Evolutionary conservation across 768 basidiomycete species (phyloP).

Genomic region (Collybia mongolica): DNA sequence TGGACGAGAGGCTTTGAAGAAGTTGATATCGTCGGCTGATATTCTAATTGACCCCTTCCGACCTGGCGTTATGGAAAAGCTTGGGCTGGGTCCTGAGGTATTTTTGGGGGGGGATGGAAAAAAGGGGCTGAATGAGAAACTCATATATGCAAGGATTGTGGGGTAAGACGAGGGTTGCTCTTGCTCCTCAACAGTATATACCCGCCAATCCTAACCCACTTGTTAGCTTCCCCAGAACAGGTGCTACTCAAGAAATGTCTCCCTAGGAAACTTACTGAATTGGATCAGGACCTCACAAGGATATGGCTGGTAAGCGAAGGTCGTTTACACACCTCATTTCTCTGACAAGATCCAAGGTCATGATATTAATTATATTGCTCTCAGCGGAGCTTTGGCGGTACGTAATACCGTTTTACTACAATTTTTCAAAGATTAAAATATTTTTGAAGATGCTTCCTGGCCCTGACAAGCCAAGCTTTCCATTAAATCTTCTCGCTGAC

Average conservation of each 20-base stretch:
- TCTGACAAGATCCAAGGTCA: slow-evolving; percentile 48
- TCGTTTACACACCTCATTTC: background rate
- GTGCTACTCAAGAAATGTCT: slow-evolving; percentile 24
- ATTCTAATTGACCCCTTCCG: slow-evolving; percentile 83
- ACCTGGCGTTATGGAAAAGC: slow-evolving; percentile 77
- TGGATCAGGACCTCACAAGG: slow-evolving; percentile 57
- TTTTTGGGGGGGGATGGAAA: slow-evolving; percentile 51
- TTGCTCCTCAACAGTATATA: background rate
- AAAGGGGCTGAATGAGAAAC: slow-evolving; percentile 55
- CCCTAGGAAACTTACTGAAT: slow-evolving; percentile 12
- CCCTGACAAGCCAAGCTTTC: slow-evolving; percentile 62
- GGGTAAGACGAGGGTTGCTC: too few relatives aligned
- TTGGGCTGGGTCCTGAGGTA: slow-evolving; percentile 74
- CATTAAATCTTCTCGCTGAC: slow-evolving; percentile 76
- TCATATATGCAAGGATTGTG: slow-evolving; percentile 74
- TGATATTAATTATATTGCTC: slow-evolving; percentile 82
- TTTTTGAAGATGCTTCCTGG: slow-evolving; percentile 64
- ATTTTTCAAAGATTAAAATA: background rate
- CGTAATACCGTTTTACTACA: slow-evolving; percentile 5
- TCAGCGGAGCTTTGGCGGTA: slow-evolving; percentile 74
- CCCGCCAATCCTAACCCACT: background rate
- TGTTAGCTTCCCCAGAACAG: slow-evolving; percentile 59
- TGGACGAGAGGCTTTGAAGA: slow-evolving; percentile 55
- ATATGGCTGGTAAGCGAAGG: slow-evolving; percentile 66
- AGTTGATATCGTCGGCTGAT: slow-evolving; percentile 66